A percentile compares a stretch with the other conserved stretches of the same genome.
Evolutionary conservation across 1,284 basidiomycete species (phyloP).

Genomic region (Ustilago shanxiensis): DNA sequence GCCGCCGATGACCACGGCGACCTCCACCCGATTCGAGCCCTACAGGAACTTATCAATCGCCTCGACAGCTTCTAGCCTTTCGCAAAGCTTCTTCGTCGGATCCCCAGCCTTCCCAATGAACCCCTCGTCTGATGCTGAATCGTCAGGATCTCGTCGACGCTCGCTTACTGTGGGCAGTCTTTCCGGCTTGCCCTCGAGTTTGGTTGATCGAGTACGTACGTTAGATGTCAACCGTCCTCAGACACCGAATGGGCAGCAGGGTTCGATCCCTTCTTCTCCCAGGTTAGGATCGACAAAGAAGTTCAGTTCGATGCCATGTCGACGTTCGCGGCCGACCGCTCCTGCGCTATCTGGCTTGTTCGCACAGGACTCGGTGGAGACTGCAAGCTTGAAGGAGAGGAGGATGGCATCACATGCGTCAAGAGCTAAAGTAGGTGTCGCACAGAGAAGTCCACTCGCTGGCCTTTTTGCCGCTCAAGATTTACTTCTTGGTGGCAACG

Average conservation of each 20-base stretch:
- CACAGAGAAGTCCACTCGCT: constrained; percentile 3
- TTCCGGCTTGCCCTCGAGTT: constrained; percentile 3
- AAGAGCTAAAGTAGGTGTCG: background rate
- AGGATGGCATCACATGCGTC: constrained; percentile 12
- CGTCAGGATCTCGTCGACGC: constrained; percentile 5
- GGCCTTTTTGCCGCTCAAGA: constrained; percentile 11
- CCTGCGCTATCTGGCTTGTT: constrained; percentile 1
- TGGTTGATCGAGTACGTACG: constrained; percentile 22
- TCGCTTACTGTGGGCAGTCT: constrained; percentile 24
- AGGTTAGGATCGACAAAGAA: background rate
- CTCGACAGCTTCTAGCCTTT: constrained; percentile 13
- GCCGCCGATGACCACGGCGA: background rate
- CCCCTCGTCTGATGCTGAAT: background rate
- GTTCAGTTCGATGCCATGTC: constrained; percentile 27
- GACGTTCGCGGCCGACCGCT: constrained; percentile 3
- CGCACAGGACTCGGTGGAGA: background rate
- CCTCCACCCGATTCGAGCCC: constrained; percentile 10
- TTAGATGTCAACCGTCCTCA: constrained; percentile 10
- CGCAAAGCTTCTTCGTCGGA: background rate
- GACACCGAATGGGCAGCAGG: constrained; percentile 6
- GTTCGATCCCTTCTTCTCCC: constrained; percentile 6
- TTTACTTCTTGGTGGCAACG: background rate
- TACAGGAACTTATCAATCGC: constrained; percentile 21
- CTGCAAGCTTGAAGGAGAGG: constrained; percentile 11
- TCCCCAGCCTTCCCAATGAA: constrained; percentile 1